Percentiles rank a stretch among this genome's conserved stretches.
phyloP scores from a whole-genome alignment of 805 yeast species.

The Metschnikowia kofuensis region DNA sequence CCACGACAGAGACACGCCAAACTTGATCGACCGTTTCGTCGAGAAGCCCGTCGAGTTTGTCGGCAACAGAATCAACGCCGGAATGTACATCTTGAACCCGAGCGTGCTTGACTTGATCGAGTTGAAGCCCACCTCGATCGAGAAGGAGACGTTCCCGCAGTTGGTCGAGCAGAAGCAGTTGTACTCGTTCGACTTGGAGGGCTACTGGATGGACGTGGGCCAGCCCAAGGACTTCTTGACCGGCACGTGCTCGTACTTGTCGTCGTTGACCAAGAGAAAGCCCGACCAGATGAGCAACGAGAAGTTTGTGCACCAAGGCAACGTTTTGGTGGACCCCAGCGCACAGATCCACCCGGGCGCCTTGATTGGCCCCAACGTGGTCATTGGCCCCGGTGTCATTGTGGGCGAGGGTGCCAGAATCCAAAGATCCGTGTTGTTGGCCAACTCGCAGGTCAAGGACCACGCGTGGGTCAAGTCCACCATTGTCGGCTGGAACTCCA shows the following conservation, averaged over 20 bases:
- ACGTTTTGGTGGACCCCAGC: conserved; percentile 90
- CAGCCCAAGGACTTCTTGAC: conserved; percentile 99
- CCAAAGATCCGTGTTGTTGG: conserved; percentile 88
- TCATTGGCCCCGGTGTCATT: conserved; percentile 92
- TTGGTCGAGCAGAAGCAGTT: conserved; percentile 85
- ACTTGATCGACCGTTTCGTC: conserved; percentile 96
- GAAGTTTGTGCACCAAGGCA: conserved; percentile 80
- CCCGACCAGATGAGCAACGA: conserved; percentile 68
- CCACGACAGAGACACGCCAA: conserved; percentile 90
- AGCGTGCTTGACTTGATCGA: conserved; percentile 94
- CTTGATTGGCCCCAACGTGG: conserved; percentile 97
- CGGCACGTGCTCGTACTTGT: conserved; percentile 90
- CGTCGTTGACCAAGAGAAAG: conserved; percentile 77
- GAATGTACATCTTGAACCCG: conserved; percentile 97
- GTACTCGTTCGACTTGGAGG: conserved; percentile 96
- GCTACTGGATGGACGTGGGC: conserved; percentile 99
- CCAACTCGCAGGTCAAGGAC: conserved; percentile 88
- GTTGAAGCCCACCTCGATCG: conserved; percentile 97
- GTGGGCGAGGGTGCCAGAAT: conserved; percentile 99
- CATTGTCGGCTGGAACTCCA: conserved; percentile 98
- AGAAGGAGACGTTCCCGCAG: conserved; percentile 98
- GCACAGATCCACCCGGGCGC: conserved; percentile 92
- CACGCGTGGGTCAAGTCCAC: conserved; percentile 98
- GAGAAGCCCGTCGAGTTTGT: conserved; percentile 99
- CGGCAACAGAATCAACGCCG: conserved; percentile 99